phyloP scores from a whole-genome alignment of 257 asterid genomes.

The Nemophila menziesii region DNA sequence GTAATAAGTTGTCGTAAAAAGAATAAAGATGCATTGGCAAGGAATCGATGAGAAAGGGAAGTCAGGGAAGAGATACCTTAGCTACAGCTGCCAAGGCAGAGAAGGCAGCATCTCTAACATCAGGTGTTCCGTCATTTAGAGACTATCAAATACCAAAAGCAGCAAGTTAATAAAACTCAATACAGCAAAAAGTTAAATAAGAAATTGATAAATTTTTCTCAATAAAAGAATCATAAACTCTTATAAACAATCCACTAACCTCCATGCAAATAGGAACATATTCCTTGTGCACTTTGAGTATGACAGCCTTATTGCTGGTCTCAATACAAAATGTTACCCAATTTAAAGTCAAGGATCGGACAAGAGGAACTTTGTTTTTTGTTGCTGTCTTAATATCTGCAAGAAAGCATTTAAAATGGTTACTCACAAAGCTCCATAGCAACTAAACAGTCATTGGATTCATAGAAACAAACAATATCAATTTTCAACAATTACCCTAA shows the following conservation, averaged over 20 bases:
- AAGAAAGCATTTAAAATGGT: conserved; percentile 11
- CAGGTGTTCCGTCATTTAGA: conserved; percentile 98
- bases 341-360: conserved; percentile 76
- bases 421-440: not conserved
- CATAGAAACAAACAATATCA: not conserved
- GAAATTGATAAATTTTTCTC: not conserved
- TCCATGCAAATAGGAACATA: conserved; percentile 98
- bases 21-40: not conserved
- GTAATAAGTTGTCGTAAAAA: not conserved
- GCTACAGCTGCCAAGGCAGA: conserved; percentile 92
- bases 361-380: conserved; percentile 97
- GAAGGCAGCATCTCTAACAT: conserved; percentile 98
- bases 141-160: conserved; percentile 35
- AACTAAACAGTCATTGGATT: not conserved
- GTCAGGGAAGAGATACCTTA: conserved; percentile 51
- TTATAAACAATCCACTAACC: conserved; percentile 44
- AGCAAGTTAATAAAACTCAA: conserved; percentile 6
- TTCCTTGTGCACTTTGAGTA: conserved; percentile 90
- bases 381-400: conserved; percentile 91
- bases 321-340: conserved; percentile 98
- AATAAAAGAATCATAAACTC: not conserved
- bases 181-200: not conserved
- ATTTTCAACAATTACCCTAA: not conserved
- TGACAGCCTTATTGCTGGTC: conserved; percentile 73
- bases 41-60: not conserved